phyloP scores from a whole-genome alignment of 768 basidiomycete species.

The Tylopilus sp. region DNA sequence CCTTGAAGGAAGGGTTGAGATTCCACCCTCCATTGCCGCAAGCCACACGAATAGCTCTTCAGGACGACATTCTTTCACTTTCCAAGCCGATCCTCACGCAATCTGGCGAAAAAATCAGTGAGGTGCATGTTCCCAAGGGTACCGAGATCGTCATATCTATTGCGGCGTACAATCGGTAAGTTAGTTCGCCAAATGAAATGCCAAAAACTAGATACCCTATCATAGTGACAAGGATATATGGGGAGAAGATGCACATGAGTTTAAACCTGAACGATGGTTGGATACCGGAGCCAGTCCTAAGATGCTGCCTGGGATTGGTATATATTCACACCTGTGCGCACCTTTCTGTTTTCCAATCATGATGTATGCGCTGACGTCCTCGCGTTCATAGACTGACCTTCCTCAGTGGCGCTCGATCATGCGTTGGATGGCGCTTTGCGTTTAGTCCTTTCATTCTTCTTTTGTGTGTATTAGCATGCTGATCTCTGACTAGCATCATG shows the following conservation, averaged over 20 bases:
- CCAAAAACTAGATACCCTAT: too few species aligned
- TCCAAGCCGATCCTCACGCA: conserved; percentile 46
- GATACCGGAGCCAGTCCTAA: neutral
- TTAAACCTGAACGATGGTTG: conserved; percentile 13
- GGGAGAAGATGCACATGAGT: conserved; percentile 24
- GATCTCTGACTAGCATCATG: conserved; percentile 28
- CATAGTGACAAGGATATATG: conserved; percentile 19
- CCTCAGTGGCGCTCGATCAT: conserved; percentile 11
- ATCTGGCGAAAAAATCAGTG: conserved; percentile 39
- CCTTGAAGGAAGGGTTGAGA: conserved; percentile 40
- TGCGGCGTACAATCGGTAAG: conserved; percentile 53
- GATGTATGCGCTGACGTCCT: neutral
- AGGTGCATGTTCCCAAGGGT: conserved; percentile 48
- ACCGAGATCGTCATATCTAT: conserved; percentile 48
- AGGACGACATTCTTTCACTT: conserved; percentile 61
- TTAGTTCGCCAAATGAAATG: neutral
- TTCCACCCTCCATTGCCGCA: conserved; percentile 46
- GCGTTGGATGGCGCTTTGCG: conserved; percentile 30
- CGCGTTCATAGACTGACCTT: conserved; percentile 18
- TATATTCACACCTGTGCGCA: conserved; percentile 11
- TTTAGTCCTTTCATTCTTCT: neutral
- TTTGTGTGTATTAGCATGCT: neutral
- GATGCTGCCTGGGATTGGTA: conserved; percentile 10
- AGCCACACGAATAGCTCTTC: conserved; percentile 44
- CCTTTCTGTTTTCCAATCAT: neutral